phyloP scores from a whole-genome alignment of 2,329 filamentous ascomycete species.

The Botrytis hyacinthi region DNA sequence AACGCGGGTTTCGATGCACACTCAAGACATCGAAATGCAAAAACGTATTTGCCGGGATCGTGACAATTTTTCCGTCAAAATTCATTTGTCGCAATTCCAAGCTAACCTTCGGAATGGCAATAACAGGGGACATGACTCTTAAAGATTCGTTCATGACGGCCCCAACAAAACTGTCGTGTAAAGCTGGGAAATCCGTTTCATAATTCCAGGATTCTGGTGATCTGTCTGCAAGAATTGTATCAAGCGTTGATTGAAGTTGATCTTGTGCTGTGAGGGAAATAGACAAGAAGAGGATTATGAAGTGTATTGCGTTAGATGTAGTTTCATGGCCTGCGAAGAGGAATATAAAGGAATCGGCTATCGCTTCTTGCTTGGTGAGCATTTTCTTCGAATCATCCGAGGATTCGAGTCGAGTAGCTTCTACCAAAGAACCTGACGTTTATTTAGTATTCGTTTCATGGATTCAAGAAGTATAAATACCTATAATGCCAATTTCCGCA shows the following conservation, averaged over 20 bases:
- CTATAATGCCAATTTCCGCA: slow-evolving; percentile 40
- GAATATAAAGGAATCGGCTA: slow-evolving; percentile 69
- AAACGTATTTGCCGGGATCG: slow-evolving; percentile 36
- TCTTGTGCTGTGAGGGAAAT: slow-evolving; percentile 62
- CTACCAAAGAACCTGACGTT: slow-evolving; percentile 42
- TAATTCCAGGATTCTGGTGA: slow-evolving; percentile 68
- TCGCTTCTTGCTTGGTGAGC: slow-evolving; percentile 60
- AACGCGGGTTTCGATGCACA: slow-evolving; percentile 53
- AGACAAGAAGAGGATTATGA: slow-evolving; percentile 65
- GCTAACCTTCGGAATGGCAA: slow-evolving; percentile 68
- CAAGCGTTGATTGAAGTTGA: slow-evolving; percentile 65
- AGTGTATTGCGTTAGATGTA: slow-evolving; percentile 72
- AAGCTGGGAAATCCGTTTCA: slow-evolving; percentile 60
- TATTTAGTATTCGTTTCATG: slow-evolving; percentile 34
- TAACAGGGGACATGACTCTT: slow-evolving; percentile 67
- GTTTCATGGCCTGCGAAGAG: slow-evolving; percentile 78
- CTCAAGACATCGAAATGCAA: slow-evolving; percentile 47
- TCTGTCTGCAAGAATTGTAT: slow-evolving; percentile 58
- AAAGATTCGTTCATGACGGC: slow-evolving; percentile 77
- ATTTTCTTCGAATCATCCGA: slow-evolving; percentile 19
- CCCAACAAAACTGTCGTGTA: slow-evolving; percentile 69
- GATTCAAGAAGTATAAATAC: slow-evolving; percentile 48
- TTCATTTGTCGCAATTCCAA: slow-evolving; percentile 50
- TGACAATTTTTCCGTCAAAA: slow-evolving; percentile 40
- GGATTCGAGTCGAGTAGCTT: slow-evolving; percentile 51